Conservation (phyloP, 2,329 filamentous ascomycete genomes). For the Dactylellina haptotyla region DNA sequence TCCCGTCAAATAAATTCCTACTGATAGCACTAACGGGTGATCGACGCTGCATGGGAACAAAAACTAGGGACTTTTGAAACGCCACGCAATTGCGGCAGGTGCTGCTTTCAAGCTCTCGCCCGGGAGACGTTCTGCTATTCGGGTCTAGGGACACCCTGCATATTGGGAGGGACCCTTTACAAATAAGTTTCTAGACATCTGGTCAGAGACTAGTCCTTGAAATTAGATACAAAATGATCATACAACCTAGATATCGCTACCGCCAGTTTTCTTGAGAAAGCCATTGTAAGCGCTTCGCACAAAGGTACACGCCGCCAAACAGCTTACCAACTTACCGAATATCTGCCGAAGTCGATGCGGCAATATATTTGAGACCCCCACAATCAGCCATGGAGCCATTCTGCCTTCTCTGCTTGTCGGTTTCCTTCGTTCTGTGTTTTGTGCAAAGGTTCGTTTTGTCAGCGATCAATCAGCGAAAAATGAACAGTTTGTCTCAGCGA, state of each 20-base stretch:
- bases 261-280: conserved; percentile 22
- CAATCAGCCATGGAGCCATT: conserved; percentile 34
- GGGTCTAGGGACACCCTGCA: conserved; percentile 1
- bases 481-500: conserved; percentile 13
- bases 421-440: conserved; percentile 34
- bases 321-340: not conserved
- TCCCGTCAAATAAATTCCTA: conserved; percentile 13
- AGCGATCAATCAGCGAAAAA: conserved; percentile 30
- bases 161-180: no score
- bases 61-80: conserved; percentile 20
- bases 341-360: not conserved
- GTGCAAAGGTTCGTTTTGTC: conserved; percentile 11
- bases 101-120: not conserved
- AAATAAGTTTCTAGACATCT: no score
- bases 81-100: conserved; percentile 30
- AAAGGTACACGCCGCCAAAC: not conserved
- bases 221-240: no score
- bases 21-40: conserved; percentile 52
- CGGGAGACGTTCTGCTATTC: not conserved
- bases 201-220: no score
- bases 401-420: conserved; percentile 39
- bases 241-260: conserved; percentile 5
- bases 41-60: conserved; percentile 43
- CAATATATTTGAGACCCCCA: not conserved
- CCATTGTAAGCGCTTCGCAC: conserved; percentile 27